Evolutionary conservation across 192 early-diverging fungal species (phyloP).

Genomic region (Linnemannia schmuckeri): DNA sequence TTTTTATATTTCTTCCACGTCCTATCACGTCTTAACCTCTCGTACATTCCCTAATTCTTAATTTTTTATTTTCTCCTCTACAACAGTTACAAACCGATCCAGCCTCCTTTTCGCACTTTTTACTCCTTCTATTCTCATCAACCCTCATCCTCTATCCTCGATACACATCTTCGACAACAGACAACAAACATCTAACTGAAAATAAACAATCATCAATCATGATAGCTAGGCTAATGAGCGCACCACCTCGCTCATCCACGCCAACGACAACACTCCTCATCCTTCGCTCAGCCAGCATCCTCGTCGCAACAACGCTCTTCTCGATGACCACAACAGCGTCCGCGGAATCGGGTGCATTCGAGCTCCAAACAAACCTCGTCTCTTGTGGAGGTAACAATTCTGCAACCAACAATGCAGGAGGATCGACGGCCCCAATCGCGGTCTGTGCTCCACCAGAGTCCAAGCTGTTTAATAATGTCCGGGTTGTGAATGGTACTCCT

Average conservation of each 20-base stretch:
- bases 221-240: not conserved
- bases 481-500: slow-evolving; percentile 36
- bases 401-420: not conserved
- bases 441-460: slow-evolving; percentile 36
- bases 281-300: not conserved
- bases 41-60: not conserved
- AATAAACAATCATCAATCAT: not conserved
- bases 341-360: slow-evolving; percentile 18
- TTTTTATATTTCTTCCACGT: not conserved
- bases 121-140: not conserved
- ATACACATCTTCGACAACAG: not conserved
- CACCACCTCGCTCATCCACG: not conserved
- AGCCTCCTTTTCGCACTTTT: not conserved
- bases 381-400: slow-evolving; percentile 20
- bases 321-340: slow-evolving; percentile 6
- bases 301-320: not conserved
- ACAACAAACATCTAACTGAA: not conserved
- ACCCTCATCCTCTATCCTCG: not conserved
- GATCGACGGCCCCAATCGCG: not conserved
- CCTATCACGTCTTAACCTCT: not conserved
- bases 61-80: not conserved
- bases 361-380: slow-evolving; percentile 41
- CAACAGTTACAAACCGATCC: not conserved
- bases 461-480: slow-evolving; percentile 35
- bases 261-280: not conserved